Base-by-base conservation (phyloP, 2,329 filamentous ascomycete species). In the Xenoacremonium recifei region DNA sequence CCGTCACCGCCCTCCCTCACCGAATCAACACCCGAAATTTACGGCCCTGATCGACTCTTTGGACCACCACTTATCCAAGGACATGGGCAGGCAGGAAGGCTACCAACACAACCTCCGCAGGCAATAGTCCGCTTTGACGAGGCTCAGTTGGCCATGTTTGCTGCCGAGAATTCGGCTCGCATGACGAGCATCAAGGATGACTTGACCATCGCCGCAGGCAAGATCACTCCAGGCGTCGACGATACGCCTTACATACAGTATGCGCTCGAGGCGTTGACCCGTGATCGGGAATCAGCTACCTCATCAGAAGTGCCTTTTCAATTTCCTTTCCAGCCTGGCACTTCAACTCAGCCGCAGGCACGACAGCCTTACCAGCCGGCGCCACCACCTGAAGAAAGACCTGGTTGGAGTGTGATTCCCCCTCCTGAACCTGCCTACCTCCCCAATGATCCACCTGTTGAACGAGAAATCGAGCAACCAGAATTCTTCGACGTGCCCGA, bases 201-300 rank as follows among this genome's bases (percentile, higher is more conserved):
- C 32, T 59, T 79, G 25, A 67, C 72, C 36, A 65, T 75, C 39
- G 69, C 73, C 15, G 75, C 66, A 27, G 69, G 72, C 44, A 72
- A 72, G 30, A 72, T 82, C 41, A 92, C 88, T 0, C 90, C 90
- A 0, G 88, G 85, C 9, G 72, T 89, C 29, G 90, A 96, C 58
- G 87, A 95, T 58, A 86, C 83, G 7, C 90, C 89, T 1, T 95
- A 91, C 64, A 88, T 96, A 49, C 86, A 86, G 50, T 95, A 93
- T 63, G 91, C 92, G 30, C 81, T 97, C 49, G 87, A 95, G 50
- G 89, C 92, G 49, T 71, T 97, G 53, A 95, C 89, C 5, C 76
- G 85, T 35, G 40, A 71, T 74, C 4, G 57, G 51, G 21, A 59
- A 58, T 42, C 32, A 9, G 12, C 9, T 7, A 18, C 15, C 7